Base-by-base conservation (phyloP, 345 rosid species). In the Brassica carinata region DNA sequence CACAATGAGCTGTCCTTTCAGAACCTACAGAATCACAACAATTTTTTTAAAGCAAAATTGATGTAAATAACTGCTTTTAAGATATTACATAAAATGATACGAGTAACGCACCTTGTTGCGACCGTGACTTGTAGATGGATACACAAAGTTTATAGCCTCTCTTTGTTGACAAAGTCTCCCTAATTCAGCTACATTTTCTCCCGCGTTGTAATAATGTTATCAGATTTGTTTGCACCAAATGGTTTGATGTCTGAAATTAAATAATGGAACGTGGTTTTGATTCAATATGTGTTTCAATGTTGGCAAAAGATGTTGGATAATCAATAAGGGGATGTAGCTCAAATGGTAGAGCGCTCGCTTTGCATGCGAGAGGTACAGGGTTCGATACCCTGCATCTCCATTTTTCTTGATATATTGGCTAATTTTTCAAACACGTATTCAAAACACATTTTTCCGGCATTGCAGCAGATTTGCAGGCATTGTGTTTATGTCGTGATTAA, bases 1-100 rank as follows among this genome's bases (percentile, higher is more conserved):
- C 82, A 94, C 91, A 9, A 90, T 87, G 78, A 94, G 89, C 86
- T 89, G 90, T 69, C 97, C 88, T 85, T 90, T 91, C 69, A 89
- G 74, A 77, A 88, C 86, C 97, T 92, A 75, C 17, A 38, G 81
- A 71, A 62, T 38, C 61, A 26, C 31, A n/a, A 73, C 66, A 36
- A 23, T 5, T 11, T 58, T 26, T n/a, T 77, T 33, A 14, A 72
- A 3, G 57, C 3, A 27, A 51, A 43, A 65, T 6, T 77, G 29
- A 66, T n/a, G 26, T 9, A 59, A 62, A 43, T 64, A 70, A n/a
- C 67, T 69, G 14, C 30, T 7, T 29, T 69, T 8, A 61, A 51
- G 71, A 34, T 36, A 34, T 45, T 23, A 29, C 18, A 45, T 5
- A 36, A 27, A 48, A 45, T 11, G 58, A 68, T 34, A 64, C 5